Percentiles rank a stretch among this genome's conserved stretches.
phyloP scores from a whole-genome alignment of 441 rosid species.

The Populus hybrid region DNA sequence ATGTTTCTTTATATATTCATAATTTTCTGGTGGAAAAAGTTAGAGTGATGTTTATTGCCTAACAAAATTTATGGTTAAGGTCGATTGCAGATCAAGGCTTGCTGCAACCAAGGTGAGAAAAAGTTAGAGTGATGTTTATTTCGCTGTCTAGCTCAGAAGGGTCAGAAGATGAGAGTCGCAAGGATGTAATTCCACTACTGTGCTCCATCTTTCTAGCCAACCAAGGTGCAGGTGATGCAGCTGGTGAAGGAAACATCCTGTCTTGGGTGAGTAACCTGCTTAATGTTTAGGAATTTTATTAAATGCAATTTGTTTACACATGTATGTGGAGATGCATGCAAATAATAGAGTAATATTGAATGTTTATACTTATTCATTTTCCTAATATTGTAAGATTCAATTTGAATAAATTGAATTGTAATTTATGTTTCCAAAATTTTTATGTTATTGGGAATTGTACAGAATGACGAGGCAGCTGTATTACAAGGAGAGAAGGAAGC shows the following conservation, averaged over 20 bases:
- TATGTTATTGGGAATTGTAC: slow-evolving; percentile 14
- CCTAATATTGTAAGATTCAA: neutral
- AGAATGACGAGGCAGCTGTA: slow-evolving; percentile 80
- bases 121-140: no score
- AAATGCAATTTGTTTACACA: neutral
- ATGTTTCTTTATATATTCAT: neutral
- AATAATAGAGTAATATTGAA: neutral
- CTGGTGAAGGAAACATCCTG: slow-evolving; percentile 52
- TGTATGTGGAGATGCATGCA: neutral
- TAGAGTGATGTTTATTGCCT: neutral
- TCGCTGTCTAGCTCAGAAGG: slow-evolving; percentile 49
- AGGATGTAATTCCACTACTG: no score
- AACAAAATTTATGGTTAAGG: neutral
- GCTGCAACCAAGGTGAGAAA: slow-evolving; percentile 70
- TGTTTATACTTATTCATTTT: neutral
- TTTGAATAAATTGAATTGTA: neutral
- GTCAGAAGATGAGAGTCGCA: slow-evolving; percentile 42
- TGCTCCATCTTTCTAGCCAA: slow-evolving; percentile 88
- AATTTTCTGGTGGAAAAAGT: neutral
- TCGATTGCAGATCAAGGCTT: slow-evolving; percentile 67
- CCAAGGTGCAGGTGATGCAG: slow-evolving; percentile 59
- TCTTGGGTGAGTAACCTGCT: slow-evolving; percentile 56
- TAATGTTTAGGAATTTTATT: neutral
- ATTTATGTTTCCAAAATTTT: slow-evolving; percentile 9
- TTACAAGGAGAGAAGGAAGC: slow-evolving; percentile 95